Percentiles rank a stretch among this genome's conserved stretches.
Conservation (phyloP, 2,329 filamentous ascomycete genomes). For the Beauveria caledonica region DNA sequence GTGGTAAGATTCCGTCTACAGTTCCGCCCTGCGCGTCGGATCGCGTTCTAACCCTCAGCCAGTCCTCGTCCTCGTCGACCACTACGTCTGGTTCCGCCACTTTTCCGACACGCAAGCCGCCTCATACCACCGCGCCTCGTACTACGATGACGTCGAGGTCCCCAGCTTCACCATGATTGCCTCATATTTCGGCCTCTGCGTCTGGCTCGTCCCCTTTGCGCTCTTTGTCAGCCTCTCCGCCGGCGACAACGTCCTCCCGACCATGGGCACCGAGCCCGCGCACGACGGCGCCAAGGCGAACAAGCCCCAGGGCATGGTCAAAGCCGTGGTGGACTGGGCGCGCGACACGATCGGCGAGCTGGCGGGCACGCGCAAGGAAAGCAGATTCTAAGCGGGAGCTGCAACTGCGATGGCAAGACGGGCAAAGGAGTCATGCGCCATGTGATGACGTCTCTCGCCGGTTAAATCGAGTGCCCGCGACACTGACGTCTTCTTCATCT, state of each 20-base stretch:
- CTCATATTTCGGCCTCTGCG: slow-evolving; percentile 90
- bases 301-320: slow-evolving; percentile 57
- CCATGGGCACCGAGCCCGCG: slow-evolving; percentile 63
- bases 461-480: neutral
- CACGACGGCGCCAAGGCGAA: slow-evolving; percentile 22
- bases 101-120: slow-evolving; percentile 61
- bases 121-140: slow-evolving; percentile 50
- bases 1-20: slow-evolving; percentile 47
- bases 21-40: neutral
- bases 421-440: neutral
- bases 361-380: slow-evolving; percentile 21
- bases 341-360: slow-evolving; percentile 44
- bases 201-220: slow-evolving; percentile 93
- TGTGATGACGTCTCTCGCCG: neutral
- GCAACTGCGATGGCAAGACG: neutral
- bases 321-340: slow-evolving; percentile 53
- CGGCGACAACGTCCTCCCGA: slow-evolving; percentile 89
- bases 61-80: slow-evolving; percentile 80
- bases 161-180: slow-evolving; percentile 92
- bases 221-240: slow-evolving; percentile 92
- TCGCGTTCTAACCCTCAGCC: neutral
- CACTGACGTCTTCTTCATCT: neutral
- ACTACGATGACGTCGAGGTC: slow-evolving; percentile 54
- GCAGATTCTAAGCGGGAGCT: slow-evolving; percentile 13
- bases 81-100: slow-evolving; percentile 92